Percentiles rank a stretch among this genome's conserved stretches.
Conservation (phyloP, 176 grass and related monocot genomes). For the Cymbopogon citratus region DNA sequence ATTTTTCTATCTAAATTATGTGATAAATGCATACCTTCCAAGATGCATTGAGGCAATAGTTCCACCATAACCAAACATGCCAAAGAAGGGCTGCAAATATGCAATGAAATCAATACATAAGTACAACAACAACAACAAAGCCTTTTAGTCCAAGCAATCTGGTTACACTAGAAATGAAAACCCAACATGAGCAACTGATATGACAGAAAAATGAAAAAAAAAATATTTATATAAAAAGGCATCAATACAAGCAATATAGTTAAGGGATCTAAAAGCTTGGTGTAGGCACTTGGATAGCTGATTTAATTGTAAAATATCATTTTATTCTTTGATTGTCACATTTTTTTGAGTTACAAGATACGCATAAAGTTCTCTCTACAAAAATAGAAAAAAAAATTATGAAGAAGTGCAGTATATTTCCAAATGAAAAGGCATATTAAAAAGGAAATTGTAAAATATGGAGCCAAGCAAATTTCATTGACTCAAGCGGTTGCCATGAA, state of each 20-base stretch:
- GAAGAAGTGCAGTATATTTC: not conserved
- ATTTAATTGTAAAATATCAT: too few species aligned
- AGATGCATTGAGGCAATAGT: slow-evolving; percentile 52
- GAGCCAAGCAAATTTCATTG: not conserved
- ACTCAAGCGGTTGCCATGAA: not conserved
- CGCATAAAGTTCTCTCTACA: too few species aligned
- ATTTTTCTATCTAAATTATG: not conserved
- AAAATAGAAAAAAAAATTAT: too few species aligned
- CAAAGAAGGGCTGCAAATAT: slow-evolving; percentile 52
- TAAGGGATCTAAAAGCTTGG: not conserved
- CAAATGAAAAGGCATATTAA: not conserved
- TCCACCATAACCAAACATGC: slow-evolving; percentile 59
- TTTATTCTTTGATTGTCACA: too few species aligned
- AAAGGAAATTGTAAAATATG: slow-evolving; percentile 6
- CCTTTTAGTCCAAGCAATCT: not conserved
- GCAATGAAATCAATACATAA: not conserved
- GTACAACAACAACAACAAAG: not conserved
- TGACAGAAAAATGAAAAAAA: not conserved
- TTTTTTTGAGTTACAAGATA: too few species aligned
- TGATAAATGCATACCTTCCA: slow-evolving; percentile 38
- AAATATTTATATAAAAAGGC: not conserved
- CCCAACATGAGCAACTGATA: not conserved
- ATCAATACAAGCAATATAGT: not conserved
- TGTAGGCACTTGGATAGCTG: not conserved
- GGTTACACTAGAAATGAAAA: not conserved